Evolutionary conservation across 805 yeast species (phyloP), one percentile per base, ranked within the genome.

Genomic region (Clavispora fructus): DNA sequence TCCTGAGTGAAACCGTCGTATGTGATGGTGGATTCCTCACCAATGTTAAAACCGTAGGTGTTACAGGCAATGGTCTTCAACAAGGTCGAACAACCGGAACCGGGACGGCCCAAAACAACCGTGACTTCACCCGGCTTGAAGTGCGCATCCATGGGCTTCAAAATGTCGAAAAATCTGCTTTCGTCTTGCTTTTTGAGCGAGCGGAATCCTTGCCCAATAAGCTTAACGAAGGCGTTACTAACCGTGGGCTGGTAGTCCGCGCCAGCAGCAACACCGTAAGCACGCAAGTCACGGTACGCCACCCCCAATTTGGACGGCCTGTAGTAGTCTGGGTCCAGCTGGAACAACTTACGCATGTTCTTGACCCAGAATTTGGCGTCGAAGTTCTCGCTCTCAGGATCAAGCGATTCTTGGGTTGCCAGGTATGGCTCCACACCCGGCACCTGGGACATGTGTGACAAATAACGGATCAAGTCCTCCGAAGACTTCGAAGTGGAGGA

Each of bases 71-170:
- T 68, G 3, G 85, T 75, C 54, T 82, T 82, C 55, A 83, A 67
- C 42, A 83, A 66, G 0, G 89, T 82, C 3, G 87, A 76, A 61
- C 89, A 83, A 52, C 90, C 89, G n/a, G 88, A 79, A 57, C 92
- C 92, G 1, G 92, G 92, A 63, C 91, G 77, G 47, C 94, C 92
- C 40, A 85, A 68, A 10, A 85, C 89, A 42, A 84, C 85, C 7
- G 85, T 75, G 40, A 84, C 67, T 50, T 82, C 83, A 41, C 89
- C 88, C 3, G 87, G 82, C 43, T 67, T 67, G 45, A 82, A 68
- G 4, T 76, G 44, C 14, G 83, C 89, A 56, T 82, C 86, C 85
- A 82, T 81, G 28, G 84, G 74, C 59, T 81, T 82, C 61, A 78
- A 68, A 51, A 78, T 82, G 50, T 77, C 78, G 51, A 78, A 80